Percentiles rank a stretch among this genome's conserved stretches.
Conservation (phyloP, 1,139 yeast species). For the Scheffersomyces titani region DNA sequence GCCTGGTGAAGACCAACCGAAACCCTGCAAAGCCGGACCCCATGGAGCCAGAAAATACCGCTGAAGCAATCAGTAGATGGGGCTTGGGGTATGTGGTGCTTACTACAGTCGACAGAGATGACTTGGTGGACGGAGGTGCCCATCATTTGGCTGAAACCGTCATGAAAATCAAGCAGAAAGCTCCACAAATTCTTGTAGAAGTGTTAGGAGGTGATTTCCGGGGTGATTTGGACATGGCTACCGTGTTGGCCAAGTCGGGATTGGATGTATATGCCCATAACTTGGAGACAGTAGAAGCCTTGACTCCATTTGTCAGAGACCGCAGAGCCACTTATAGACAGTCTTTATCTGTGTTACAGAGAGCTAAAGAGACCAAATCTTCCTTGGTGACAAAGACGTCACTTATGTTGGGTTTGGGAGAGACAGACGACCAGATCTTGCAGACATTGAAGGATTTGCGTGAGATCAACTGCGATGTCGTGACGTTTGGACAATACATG, state of each 20-base stretch:
- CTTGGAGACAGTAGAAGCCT: conserved; percentile 90
- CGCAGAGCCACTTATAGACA: conserved; percentile 95
- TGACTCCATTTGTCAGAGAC: conserved; percentile 95
- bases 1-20: conserved; percentile 93
- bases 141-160: conserved; percentile 90
- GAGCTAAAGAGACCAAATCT: conserved; percentile 80
- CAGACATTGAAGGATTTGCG: conserved; percentile 78
- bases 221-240: conserved; percentile 83
- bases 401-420: conserved; percentile 96
- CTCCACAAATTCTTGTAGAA: conserved; percentile 91
- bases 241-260: conserved; percentile 79
- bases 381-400: conserved; percentile 88
- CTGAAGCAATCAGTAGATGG: conserved; percentile 97
- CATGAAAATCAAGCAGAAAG: conserved; percentile 75
- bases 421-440: conserved; percentile 84
- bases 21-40: conserved; percentile 90
- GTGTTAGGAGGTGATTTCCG: conserved; percentile 94
- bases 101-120: conserved; percentile 98
- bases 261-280: conserved; percentile 97
- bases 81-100: conserved; percentile 97
- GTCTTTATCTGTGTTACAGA: conserved; percentile 70
- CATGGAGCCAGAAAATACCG: conserved; percentile 95
- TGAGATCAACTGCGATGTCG: conserved; percentile 81
- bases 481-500: conserved; percentile 99
- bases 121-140: conserved; percentile 90